Evolutionary conservation across 148 eudicot species (phyloP).

Genomic region (Camellia granthamiana): DNA sequence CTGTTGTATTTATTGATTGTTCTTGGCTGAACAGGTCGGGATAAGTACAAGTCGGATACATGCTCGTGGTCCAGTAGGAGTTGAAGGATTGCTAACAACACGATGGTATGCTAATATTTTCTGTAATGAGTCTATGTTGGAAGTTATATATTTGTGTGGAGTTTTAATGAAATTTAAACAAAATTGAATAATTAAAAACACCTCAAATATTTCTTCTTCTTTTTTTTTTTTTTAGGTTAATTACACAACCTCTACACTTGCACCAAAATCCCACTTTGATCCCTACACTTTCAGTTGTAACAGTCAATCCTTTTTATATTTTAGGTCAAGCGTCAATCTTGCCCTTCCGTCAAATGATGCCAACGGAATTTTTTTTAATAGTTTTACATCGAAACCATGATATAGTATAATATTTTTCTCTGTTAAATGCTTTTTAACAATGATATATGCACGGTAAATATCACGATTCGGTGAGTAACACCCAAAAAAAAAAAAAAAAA

Average conservation of each 20-base stretch:
- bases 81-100: slow-evolving; percentile 92
- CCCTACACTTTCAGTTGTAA: too few species aligned
- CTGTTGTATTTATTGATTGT: neutral
- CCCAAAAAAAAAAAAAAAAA: too few species aligned
- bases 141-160: neutral
- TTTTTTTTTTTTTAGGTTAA: neutral
- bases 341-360: too few species aligned
- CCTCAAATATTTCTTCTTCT: neutral
- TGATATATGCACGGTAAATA: too few species aligned
- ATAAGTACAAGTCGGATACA: slow-evolving; percentile 97
- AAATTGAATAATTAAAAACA: neutral
- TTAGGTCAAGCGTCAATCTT: too few species aligned
- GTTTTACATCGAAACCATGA: too few species aligned
- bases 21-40: slow-evolving; percentile 66
- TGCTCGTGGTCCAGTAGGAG: slow-evolving; percentile 98
- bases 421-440: too few species aligned
- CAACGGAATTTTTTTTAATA: too few species aligned
- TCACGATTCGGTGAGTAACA: too few species aligned
- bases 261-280: neutral
- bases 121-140: neutral
- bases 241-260: neutral
- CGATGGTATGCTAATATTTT: slow-evolving; percentile 57
- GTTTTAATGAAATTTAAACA: neutral
- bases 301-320: too few species aligned
- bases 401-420: too few species aligned